phyloP scores from a whole-genome alignment of 148 eudicot genomes.

The Euryodendron excelsum region DNA sequence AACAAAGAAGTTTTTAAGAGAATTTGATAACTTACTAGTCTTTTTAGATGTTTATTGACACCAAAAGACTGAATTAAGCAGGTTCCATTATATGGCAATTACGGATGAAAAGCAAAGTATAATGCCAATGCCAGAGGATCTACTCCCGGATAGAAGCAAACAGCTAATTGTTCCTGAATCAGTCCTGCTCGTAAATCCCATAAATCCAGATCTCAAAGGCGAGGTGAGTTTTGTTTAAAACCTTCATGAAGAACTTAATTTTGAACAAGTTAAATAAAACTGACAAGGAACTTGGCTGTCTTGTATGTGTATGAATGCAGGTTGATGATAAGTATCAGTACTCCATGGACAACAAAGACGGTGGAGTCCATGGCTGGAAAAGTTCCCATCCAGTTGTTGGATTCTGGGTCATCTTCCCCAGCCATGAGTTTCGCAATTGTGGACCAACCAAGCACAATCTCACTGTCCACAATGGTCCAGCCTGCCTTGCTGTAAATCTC shows the following conservation, averaged over 20 bases:
- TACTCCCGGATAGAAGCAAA: conserved; percentile 24
- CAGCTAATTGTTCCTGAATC: conserved; percentile 35
- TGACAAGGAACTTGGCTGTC: not conserved
- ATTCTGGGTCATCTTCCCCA: conserved; percentile 36
- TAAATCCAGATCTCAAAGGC: conserved; percentile 39
- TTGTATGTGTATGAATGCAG: conserved; percentile 10
- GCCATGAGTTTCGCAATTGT: conserved; percentile 38
- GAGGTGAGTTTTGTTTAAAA: conserved; percentile 15
- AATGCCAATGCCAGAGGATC: conserved; percentile 42
- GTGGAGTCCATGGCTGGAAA: conserved; percentile 38
- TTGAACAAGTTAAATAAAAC: not conserved
- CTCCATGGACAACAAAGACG: conserved; percentile 39
- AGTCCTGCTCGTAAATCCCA: conserved; percentile 28
- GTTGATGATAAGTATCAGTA: conserved; percentile 39
- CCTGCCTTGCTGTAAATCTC: conserved; percentile 36
- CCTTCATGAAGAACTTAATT: not conserved
- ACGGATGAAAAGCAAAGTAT: conserved; percentile 33
- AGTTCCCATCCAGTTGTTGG: conserved; percentile 28
- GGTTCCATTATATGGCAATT: conserved; percentile 40
- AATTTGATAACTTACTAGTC: not conserved
- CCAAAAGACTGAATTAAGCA: not conserved
- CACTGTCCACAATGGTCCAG: conserved; percentile 35
- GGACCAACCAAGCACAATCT: conserved; percentile 40
- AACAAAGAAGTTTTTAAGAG: not conserved
- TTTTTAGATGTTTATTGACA: not conserved